Evolutionary conservation across 176 grass and related monocot genomes (phyloP), one percentile per base, ranked within the genome.

Genomic region (Bromus sterilis): DNA sequence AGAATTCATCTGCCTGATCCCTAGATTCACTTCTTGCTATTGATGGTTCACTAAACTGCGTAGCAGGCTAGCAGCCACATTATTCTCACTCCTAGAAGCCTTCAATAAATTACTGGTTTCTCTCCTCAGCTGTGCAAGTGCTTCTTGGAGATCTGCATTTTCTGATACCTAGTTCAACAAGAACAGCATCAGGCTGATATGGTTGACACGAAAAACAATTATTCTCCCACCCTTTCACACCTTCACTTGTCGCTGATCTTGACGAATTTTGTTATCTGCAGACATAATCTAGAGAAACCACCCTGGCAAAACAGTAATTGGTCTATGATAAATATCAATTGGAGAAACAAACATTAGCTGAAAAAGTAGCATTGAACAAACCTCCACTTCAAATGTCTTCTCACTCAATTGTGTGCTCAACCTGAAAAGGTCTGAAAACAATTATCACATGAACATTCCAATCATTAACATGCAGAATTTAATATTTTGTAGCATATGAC

Each of bases 251-350:
- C 94, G 83, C 68, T 97, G 94, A 49, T 97, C 92, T 89, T 97
- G 94, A 81, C 94, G 94, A 85, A 97, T 86, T 81, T 92, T 94
- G 84, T 97, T 97, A 84, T 97, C 94, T 30, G 94, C 94, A 82
- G 94, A 94, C 89, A 94, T 97, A 58, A 97, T 97, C 94, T 97
- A 73, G n/a, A 83, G 4, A 94, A 87, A 67, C 7, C 62, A 86
- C 33, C 9, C 14, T 55, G 40, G 3, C 21, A 60, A 53, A 80
- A 86, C 15, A 72, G 59, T 41, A 75, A 82, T 76, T 67, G 83
- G 32, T 71, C 18, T 28, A 60, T 13, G 43, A 69, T 57, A 43
- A 28, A 78, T 61, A 49, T 66, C 28, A 71, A 55, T 30, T 8
- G 2, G 28, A 40, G 64, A 92, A 61, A 77, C 39, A 48, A 74